Conservation (phyloP, 306 rosid genomes). For the Sphenostylis stenocarpa region DNA sequence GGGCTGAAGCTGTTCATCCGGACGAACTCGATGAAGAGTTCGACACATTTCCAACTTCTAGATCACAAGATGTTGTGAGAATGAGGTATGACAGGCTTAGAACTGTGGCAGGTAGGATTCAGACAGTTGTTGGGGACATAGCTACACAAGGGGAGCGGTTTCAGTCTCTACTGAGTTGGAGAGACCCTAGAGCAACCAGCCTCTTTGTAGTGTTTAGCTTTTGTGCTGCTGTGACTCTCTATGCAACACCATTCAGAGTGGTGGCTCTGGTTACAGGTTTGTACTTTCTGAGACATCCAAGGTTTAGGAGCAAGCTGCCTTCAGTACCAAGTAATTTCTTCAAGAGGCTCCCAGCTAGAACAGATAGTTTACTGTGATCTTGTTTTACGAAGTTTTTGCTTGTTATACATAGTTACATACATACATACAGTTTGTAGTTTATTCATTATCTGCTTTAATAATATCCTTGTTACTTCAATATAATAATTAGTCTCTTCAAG, state of each 20-base stretch:
- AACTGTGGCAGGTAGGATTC: constrained; percentile 86
- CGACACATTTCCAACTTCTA: constrained; percentile 83
- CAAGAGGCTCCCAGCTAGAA: constrained; percentile 73
- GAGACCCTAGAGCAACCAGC: constrained; percentile 81
- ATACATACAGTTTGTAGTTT: neutral
- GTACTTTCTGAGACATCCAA: constrained; percentile 72
- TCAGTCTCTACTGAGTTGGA: constrained; percentile 76
- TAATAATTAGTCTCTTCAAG: neutral
- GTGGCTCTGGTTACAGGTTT: constrained; percentile 66
- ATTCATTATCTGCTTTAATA: neutral
- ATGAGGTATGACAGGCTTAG: constrained; percentile 87
- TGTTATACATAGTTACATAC: neutral
- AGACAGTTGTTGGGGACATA: constrained; percentile 82
- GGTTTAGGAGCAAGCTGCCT: constrained; percentile 73
- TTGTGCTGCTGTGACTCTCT: constrained; percentile 59
- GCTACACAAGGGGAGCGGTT: constrained; percentile 92
- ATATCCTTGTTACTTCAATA: neutral
- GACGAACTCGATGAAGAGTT: constrained; percentile 94
- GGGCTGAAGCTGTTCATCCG: constrained; percentile 75
- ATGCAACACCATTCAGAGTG: constrained; percentile 66
- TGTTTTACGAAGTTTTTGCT: neutral
- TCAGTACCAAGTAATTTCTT: constrained; percentile 78
- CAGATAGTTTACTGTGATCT: constrained; percentile 64
- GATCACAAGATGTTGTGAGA: constrained; percentile 57
- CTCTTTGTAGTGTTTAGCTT: constrained; percentile 62